Percentiles rank a stretch among this genome's conserved stretches.
phyloP scores from a whole-genome alignment of 2,329 filamentous ascomycete species.

The Pseudogymnoascus sp. region DNA sequence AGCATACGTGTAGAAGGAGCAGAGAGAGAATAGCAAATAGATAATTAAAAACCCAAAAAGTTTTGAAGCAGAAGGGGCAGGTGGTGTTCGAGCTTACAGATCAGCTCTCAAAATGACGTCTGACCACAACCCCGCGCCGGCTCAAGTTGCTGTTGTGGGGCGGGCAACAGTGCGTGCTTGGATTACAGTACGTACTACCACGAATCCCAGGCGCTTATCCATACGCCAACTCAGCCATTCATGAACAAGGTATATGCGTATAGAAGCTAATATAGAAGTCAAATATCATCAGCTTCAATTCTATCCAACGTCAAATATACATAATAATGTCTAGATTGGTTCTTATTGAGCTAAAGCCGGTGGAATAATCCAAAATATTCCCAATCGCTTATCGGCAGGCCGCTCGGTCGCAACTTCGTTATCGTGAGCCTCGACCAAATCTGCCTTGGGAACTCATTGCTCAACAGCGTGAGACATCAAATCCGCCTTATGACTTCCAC shows the following conservation, averaged over 20 bases:
- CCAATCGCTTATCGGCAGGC: conserved; percentile 4
- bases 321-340: neutral
- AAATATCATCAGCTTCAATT: neutral
- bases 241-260: neutral
- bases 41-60: conserved; percentile 7
- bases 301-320: neutral
- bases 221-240: neutral
- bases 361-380: neutral
- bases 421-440: conserved; percentile 5
- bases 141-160: conserved; percentile 1
- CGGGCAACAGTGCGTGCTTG: neutral
- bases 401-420: neutral
- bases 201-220: neutral
- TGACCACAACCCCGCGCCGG: neutral
- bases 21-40: neutral
- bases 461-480: conserved; percentile 4
- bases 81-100: neutral
- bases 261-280: neutral
- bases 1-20: conserved; percentile 17
- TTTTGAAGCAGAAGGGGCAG: neutral
- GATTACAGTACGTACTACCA: neutral
- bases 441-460: neutral
- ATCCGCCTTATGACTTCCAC: neutral
- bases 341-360: neutral
- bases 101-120: neutral